Base-by-base conservation (phyloP, 768 basidiomycete species). In the Coprinopsis sp. region DNA sequence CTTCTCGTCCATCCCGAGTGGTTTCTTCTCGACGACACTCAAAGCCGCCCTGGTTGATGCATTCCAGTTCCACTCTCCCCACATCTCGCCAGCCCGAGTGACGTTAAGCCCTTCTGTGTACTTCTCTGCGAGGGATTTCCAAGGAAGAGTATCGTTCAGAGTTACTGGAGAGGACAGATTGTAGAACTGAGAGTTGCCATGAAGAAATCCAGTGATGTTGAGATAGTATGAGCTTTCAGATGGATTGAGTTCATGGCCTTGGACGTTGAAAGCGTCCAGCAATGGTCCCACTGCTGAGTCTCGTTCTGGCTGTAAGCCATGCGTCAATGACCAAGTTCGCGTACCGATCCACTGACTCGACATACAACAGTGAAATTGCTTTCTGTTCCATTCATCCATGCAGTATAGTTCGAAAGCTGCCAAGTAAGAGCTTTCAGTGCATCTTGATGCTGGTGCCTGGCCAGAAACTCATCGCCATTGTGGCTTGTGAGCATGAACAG, bases 401-500 rank as follows among this genome's bases (percentile, higher is more conserved):
- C 76, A 1, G 84, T 82, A 56, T 77, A 91, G 60, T 90, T 87
- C n/a, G 75, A 74, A 11, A 82, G 62, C 51, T 87, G 79, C 56
- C 77, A 69, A 25, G 71, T 71, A 49, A 89, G 61, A 6, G 71
- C 71, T 24, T 71, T 66, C 4, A 91, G 58, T n/a, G 79, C 68
- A 51, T 87, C 78, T 58, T 84, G 72, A 60, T 84, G 86, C 47
- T 81, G 79, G 54, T 76, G 78, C 48, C 79, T 70, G 13, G 77
- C 74, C 4, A 81, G 65, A 49, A 77, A 78, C 57, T 86, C 84
- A 55, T 87, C 86, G 6, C 77, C 74, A 50, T 75, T 82, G 50
- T 84, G 81, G 54, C 81, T 88, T 37, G 83, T 86, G 62, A 91
- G 77, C 78, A 91, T 74, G 64, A 85, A 89, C 22, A 91, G 69